Evolutionary conservation across 2,329 filamentous ascomycete species (phyloP).

Genomic region (Neocucurbitaria cava): DNA sequence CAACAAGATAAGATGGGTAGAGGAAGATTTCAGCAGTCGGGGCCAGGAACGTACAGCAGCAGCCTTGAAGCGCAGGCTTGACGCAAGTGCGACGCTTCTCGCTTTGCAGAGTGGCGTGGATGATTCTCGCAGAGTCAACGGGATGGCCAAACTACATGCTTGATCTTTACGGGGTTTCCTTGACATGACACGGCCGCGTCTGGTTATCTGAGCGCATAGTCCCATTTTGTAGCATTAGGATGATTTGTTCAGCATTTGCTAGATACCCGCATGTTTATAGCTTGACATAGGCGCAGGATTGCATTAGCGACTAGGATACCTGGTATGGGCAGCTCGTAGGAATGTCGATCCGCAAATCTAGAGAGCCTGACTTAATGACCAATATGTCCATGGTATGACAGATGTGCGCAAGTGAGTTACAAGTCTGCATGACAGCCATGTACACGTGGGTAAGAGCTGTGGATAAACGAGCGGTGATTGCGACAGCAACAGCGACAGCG

Average conservation of each 20-base stretch:
- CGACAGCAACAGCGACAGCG: slow-evolving; percentile 20
- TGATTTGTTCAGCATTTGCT: slow-evolving; percentile 45
- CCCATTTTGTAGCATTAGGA: slow-evolving; percentile 29
- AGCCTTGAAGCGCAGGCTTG: slow-evolving; percentile 46
- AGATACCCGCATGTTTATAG: slow-evolving; percentile 49
- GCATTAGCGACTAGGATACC: not conserved
- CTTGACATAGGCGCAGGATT: slow-evolving; percentile 18
- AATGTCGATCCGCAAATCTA: not conserved
- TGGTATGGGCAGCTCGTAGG: slow-evolving; percentile 7
- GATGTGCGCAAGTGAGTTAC: not conserved
- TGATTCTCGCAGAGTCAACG: slow-evolving; percentile 28
- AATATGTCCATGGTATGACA: no score
- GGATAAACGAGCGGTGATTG: slow-evolving; percentile 12
- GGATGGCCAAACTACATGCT: slow-evolving; percentile 37
- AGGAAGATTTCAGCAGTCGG: slow-evolving; percentile 65
- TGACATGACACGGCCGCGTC: slow-evolving; percentile 20
- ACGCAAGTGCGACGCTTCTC: slow-evolving; percentile 45
- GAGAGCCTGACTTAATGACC: not conserved
- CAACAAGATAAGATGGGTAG: slow-evolving; percentile 81
- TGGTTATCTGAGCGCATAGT: slow-evolving; percentile 13
- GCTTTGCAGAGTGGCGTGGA: slow-evolving; percentile 40
- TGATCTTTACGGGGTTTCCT: slow-evolving; percentile 16
- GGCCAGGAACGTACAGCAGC: slow-evolving; percentile 48
- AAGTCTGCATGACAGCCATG: not conserved
- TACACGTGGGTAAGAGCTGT: slow-evolving; percentile 21